Evolutionary conservation across 495 filamentous ascomycete genomes (phyloP), one percentile per base, ranked within the genome.

Genomic region (Physcia stellaris): DNA sequence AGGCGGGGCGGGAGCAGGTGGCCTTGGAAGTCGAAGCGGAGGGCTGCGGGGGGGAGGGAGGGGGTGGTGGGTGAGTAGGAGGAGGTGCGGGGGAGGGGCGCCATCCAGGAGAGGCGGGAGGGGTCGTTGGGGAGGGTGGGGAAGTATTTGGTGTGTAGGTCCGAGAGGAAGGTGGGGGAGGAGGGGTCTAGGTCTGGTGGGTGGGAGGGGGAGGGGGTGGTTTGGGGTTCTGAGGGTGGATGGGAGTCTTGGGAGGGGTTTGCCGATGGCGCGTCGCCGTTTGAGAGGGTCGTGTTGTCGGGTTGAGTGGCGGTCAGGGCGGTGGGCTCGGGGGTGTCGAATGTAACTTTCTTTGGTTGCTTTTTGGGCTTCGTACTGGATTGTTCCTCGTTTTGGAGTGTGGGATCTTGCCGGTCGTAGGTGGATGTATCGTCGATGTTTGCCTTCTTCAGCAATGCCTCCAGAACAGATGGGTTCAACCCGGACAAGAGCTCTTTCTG

Each of bases 121-220:
- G 88, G 86, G 59, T 95, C 84, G 32, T 82, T 67, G 11, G 88
- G 70, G 2, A 94, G 78, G 41, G 72, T 64, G 15, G 90, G 88
- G 66, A 94, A 98, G 69, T 90, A 98, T 57, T 88, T 93, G 1
- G 71, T 56, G 66, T 94, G 86, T 7, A 98, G 73, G 41, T 80
- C 75, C 17, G 67, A 56, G 35, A 94, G 78, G 64, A 98, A 96
- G 47, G 80, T 69, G 0, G 84, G 77, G 35, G 81, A 80, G 16
- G 67, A 63, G 0, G 86, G 90, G 57, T 98, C 86, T 38, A 94
- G 80, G 24, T 80, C 75, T 19, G 80, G 80, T 36, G 59, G 65
- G 24, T 48, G 50, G 24, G 47, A 60, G 56, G 49, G 31, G 51
- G 43, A 21, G 59, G 62, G 6, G 46, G 47, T 40, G 63, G 52